Conservation (phyloP, 2,329 filamentous ascomycete genomes). For the Byssoonygena ceratinophila region DNA sequence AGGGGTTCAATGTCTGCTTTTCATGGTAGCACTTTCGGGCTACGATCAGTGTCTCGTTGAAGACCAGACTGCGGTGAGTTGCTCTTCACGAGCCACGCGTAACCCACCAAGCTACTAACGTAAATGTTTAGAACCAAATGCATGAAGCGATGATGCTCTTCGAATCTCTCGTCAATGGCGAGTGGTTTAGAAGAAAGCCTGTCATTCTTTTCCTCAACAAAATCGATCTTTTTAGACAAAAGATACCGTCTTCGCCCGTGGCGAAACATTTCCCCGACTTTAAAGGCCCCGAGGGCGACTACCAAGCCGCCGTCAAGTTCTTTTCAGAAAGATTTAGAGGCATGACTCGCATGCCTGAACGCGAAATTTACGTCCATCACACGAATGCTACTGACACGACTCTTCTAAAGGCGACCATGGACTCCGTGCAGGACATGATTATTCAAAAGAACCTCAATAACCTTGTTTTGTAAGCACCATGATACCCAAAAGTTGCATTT, state of each 20-base stretch:
- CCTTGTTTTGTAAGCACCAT: slow-evolving; percentile 51
- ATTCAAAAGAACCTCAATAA: slow-evolving; percentile 74
- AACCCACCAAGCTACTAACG: slow-evolving; percentile 14
- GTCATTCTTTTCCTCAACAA: slow-evolving; percentile 82
- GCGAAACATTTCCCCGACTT: slow-evolving; percentile 70
- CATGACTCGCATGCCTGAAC: slow-evolving; percentile 53
- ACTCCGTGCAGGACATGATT: slow-evolving; percentile 77
- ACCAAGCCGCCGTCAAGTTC: slow-evolving; percentile 66
- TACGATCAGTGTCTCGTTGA: slow-evolving; percentile 95
- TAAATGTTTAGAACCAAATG: slow-evolving; percentile 63
- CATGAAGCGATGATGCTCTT: slow-evolving; percentile 80
- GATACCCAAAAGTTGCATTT: slow-evolving; percentile 3
- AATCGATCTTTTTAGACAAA: slow-evolving; percentile 74
- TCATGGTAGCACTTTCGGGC: slow-evolving; percentile 88
- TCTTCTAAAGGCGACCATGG: slow-evolving; percentile 75
- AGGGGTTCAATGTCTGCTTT: slow-evolving; percentile 82
- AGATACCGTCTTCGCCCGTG: slow-evolving; percentile 60
- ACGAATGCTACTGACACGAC: slow-evolving; percentile 57
- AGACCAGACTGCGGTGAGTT: slow-evolving; percentile 83
- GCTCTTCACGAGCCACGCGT: neutral
- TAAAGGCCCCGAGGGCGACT: slow-evolving; percentile 58
- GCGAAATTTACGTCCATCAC: slow-evolving; percentile 50
- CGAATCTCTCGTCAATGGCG: slow-evolving; percentile 74
- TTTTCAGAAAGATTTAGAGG: slow-evolving; percentile 72
- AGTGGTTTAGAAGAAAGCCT: slow-evolving; percentile 73